A percentile compares a stretch with the other conserved stretches of the same genome.
Conservation (phyloP, 305 asterid genomes). For the Ilex paraguariensis region DNA sequence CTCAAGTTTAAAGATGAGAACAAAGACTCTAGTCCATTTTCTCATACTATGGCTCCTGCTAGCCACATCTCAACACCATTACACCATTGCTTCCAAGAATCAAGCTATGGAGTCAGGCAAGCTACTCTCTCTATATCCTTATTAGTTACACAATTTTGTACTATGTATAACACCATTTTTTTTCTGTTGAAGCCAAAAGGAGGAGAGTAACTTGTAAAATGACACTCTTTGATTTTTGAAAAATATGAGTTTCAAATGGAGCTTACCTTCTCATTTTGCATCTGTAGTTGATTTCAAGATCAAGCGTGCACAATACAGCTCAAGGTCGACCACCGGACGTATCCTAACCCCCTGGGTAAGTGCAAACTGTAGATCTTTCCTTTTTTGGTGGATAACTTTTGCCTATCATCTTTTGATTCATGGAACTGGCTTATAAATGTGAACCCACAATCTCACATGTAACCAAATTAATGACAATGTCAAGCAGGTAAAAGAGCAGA, state of each 20-base stretch:
- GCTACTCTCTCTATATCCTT: conserved; percentile 2
- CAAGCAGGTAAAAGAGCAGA: not conserved
- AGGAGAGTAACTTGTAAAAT: not conserved
- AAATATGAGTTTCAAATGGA: not conserved
- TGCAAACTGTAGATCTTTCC: not conserved
- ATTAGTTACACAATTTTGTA: not conserved
- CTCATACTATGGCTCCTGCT: conserved; percentile 37
- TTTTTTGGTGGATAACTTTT: no score
- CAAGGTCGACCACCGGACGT: not conserved
- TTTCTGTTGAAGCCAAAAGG: not conserved
- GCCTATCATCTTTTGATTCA: not conserved
- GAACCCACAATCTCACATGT: not conserved
- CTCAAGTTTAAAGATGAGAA: conserved; percentile 27
- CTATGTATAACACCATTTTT: no score
- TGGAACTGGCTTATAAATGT: no score
- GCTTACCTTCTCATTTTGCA: not conserved
- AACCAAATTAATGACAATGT: not conserved
- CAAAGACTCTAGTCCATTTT: conserved; percentile 22
- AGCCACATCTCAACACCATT: conserved; percentile 25
- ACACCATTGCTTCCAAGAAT: conserved; percentile 17
- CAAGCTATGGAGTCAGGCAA: conserved; percentile 41
- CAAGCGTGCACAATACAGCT: not conserved
- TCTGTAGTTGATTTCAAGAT: not conserved
- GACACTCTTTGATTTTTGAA: not conserved
- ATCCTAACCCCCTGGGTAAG: not conserved